Base-by-base conservation (phyloP, 345 rosid species). In the Anacardium occidentale region DNA sequence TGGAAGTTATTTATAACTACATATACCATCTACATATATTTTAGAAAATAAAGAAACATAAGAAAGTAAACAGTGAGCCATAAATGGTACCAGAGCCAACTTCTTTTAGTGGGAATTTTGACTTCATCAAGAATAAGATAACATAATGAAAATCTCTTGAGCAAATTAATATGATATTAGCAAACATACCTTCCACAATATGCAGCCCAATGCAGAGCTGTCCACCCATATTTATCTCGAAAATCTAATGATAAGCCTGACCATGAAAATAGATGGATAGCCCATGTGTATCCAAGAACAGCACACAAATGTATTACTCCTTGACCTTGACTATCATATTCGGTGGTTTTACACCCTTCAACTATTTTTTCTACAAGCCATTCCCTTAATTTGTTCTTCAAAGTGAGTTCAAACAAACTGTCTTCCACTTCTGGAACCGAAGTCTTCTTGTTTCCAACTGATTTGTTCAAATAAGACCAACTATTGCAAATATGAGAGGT, bases 161-260 rank as follows among this genome's bases (percentile, higher is more conserved):
- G 54, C 52, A 60, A 21, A 55, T 40, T 57, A 50, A 70, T 6
- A 73, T 61, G 20, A 24, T 34, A 68, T 45, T 13, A 10, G 63
- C 24, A 21, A 79, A 53, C 17, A 34, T 79, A 90, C 98, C 92
- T 90, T 72, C 99, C 98, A 66, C 69, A 75, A 80, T 79, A 83
- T 69, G 99, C 98, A 71, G 99, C 99, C 99, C 99, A 95, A 70
- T 95, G 99, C 79, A 95, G 96, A 75, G 99, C 96, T 48, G 99
- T 95, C 98, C 98, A 95, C 51, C 99, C 99, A 73, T 64, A 81
- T 73, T 89, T 95, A 80, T 95, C 99, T 73, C 98, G 94, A 68
- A 82, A 86, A 81, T 92, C 88, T 61, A 95, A 68, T 7, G 99
- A 90, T 44, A 92, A 74, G 61, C 92, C 91, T 47, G 99, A 84